Base-by-base conservation (phyloP, 768 basidiomycete species). In the Amanita muscaria region DNA sequence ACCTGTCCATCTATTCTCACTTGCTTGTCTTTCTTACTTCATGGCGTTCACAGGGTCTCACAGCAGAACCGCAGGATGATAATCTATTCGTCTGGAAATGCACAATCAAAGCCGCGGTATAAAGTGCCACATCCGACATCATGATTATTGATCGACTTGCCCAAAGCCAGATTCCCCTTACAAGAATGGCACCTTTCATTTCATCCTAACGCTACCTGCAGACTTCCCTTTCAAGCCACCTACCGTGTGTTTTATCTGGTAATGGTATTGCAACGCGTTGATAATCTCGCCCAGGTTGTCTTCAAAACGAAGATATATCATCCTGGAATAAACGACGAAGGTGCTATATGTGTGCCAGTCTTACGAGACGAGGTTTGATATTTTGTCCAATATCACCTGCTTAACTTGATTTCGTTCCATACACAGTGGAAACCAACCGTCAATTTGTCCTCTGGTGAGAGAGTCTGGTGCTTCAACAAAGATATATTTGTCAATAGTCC, bases 141-240 rank as follows among this genome's bases (percentile, higher is more conserved):
- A 9, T 37, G 4, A 12, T 23, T 22, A 18, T 41, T 42, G 38
- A 53, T 45, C 42, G 36, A 49, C 36, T 47, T 14, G 24, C 35
- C 7, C 27, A 19, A 51, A 90, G 88, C 56, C 76, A 36, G 79
- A 83, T 51, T 85, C 83, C 22, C 89, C 88, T 0, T 91, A 91
- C 72, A 86, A 81, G 62, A 75, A 73, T 41, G 88, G 89, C 38
- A 86, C 75, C 0, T 91, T 88, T 63, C 70, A 76, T 52, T 89
- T 89, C 61, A 80, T 64, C 30, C 58, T 90, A 10, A 63, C 66
- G n/a, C 67, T 91, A n/a, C 86, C 88, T 1, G 54, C 69, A n/a
- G 82, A 77, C 60, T 91, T 82, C 52, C 88, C 89, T 6, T 91
- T 91, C 77, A 90, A 91, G 62, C 77, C 89, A 3, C 88, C 88